These are phyloP conservation scores for Podospora fimiseda DNA, from an alignment of 495 filamentous ascomycete genomes.

Conservation along the genomic window DNA sequence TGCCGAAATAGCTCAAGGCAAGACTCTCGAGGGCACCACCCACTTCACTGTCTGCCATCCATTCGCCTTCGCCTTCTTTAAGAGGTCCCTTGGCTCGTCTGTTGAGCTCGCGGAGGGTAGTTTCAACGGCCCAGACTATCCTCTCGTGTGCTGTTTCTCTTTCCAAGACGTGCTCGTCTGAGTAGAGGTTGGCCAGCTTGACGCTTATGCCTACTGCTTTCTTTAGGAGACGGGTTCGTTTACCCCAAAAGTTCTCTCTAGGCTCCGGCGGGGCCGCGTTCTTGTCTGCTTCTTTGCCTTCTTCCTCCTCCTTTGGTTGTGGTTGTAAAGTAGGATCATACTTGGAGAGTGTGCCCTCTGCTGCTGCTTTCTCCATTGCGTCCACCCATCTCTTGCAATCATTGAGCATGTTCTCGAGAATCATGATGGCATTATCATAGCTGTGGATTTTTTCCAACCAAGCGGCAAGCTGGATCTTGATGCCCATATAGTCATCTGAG, in stretches of 20 bases:
- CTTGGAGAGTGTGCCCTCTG: constrained; percentile 40
- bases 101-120: constrained; percentile 64
- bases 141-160: constrained; percentile 62
- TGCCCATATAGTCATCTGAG: constrained; percentile 80
- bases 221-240: constrained; percentile 61
- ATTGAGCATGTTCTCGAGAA: constrained; percentile 60
- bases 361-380: constrained; percentile 46
- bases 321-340: constrained; percentile 1
- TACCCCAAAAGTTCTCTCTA: constrained; percentile 48
- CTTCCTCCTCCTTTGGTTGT: not conserved
- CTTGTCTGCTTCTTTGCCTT: constrained; percentile 19
- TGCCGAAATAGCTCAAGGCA: constrained; percentile 62
- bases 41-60: constrained; percentile 66
- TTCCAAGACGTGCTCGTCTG: constrained; percentile 51
- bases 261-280: constrained; percentile 9
- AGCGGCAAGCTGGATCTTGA: constrained; percentile 73
- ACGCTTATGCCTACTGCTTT: constrained; percentile 68
- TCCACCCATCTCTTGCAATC: constrained; percentile 60
- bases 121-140: constrained; percentile 78
- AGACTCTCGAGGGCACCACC: constrained; percentile 71
- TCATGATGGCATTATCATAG: constrained; percentile 58
- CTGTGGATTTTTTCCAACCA: constrained; percentile 70
- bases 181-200: constrained; percentile 77
- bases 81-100: constrained; percentile 57
- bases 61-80: constrained; percentile 59